phyloP scores from a whole-genome alignment of 805 yeast genomes.

The Lipomyces japonicus region DNA sequence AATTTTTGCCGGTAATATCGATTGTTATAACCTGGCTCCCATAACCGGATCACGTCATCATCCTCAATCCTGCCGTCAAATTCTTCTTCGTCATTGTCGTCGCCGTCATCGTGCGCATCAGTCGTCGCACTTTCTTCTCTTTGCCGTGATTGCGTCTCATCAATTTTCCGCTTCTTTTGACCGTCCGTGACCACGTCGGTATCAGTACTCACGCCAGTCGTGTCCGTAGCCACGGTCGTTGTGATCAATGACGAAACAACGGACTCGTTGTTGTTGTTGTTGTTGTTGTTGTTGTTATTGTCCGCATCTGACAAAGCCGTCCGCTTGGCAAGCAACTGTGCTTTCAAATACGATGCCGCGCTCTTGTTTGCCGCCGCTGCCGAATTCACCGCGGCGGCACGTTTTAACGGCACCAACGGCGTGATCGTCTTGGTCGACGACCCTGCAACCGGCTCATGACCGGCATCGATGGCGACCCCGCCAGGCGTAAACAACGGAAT shows the following conservation, averaged over 20 bases:
- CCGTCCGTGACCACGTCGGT: conserved; percentile 8
- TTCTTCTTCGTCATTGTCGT: conserved; percentile 44
- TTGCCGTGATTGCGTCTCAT: not conserved
- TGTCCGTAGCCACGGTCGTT: conserved; percentile 10
- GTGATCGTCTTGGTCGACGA: not conserved
- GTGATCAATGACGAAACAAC: too few species aligned
- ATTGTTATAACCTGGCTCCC: conserved; percentile 82
- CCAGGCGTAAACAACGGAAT: conserved; percentile 72
- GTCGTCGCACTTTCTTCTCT: conserved; percentile 17
- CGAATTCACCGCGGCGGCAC: conserved; percentile 8
- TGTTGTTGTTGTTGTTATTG: not conserved
- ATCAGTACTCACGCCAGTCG: conserved; percentile 22
- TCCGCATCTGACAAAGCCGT: conserved; percentile 4
- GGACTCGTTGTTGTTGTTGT: not conserved
- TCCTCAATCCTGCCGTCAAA: conserved; percentile 33
- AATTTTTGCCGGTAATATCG: conserved; percentile 81
- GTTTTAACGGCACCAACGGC: conserved; percentile 1
- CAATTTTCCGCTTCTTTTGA: not conserved
- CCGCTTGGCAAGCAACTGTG: conserved; percentile 35
- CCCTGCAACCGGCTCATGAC: conserved; percentile 31
- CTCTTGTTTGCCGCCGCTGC: conserved; percentile 69
- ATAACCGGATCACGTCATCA: conserved; percentile 57
- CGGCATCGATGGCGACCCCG: conserved; percentile 60
- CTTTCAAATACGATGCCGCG: conserved; percentile 60
- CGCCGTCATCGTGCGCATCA: conserved; percentile 30